These are phyloP conservation scores for Candida coquimbonensis DNA, from an alignment of 805 yeast species.

Conservation along the genomic window DNA sequence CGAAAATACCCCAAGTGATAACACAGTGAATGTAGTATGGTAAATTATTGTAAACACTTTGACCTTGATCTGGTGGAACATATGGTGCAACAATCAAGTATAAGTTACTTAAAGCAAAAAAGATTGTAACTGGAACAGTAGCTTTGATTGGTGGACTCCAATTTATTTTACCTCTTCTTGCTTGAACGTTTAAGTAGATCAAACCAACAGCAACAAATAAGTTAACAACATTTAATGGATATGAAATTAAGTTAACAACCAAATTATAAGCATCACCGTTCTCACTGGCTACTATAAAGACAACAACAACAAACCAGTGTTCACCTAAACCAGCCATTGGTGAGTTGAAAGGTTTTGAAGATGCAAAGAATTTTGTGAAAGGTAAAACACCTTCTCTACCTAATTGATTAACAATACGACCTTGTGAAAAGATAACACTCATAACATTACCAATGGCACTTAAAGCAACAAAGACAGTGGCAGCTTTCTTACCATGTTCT, in stretches of 20 bases:
- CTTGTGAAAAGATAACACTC: constrained; percentile 76
- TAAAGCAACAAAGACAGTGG: constrained; percentile 74
- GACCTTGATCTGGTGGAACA: constrained; percentile 62
- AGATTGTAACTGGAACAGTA: constrained; percentile 51
- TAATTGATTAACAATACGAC: constrained; percentile 71
- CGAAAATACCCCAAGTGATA: constrained; percentile 73
- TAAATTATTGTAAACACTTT: constrained; percentile 57
- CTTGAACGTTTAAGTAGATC: constrained; percentile 48
- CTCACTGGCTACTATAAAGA: constrained; percentile 74
- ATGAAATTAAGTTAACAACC: constrained; percentile 70
- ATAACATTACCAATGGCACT: constrained; percentile 78
- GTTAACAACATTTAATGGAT: constrained; percentile 75
- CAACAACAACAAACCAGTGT: constrained; percentile 69
- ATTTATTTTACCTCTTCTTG: constrained; percentile 38
- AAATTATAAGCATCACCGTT: constrained; percentile 86
- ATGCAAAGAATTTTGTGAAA: constrained; percentile 61
- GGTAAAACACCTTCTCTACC: constrained; percentile 82
- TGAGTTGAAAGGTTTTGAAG: constrained; percentile 64
- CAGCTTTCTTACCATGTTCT: constrained; percentile 58
- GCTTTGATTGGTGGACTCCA: constrained; percentile 76
- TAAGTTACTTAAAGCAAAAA: constrained; percentile 58
- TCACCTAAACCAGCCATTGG: constrained; percentile 69
- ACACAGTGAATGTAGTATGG: constrained; percentile 81
- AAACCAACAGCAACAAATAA: constrained; percentile 57
- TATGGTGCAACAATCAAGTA: constrained; percentile 74